Evolutionary conservation across 1,284 basidiomycete species (phyloP).

Genomic region (Megacollybia platyphylla): DNA sequence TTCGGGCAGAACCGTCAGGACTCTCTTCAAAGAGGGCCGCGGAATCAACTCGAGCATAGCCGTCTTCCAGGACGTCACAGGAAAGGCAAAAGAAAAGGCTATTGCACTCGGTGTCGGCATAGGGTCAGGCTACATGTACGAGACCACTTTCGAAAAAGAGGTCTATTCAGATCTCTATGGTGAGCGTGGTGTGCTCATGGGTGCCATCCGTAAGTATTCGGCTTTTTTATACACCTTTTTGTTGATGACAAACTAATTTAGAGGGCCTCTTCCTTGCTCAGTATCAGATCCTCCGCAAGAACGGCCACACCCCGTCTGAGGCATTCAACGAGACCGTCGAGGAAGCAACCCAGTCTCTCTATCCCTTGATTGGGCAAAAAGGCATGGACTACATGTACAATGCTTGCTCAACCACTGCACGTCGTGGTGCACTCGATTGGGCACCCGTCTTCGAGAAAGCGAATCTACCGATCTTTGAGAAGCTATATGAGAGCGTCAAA

Average conservation of each 20-base stretch:
- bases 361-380: conserved; percentile 92
- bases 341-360: conserved; percentile 97
- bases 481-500: conserved; percentile 88
- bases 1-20: conserved; percentile 96
- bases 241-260: conserved; percentile 15
- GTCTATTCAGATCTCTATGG: conserved; percentile 99
- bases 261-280: conserved; percentile 99
- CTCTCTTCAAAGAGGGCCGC: conserved; percentile 98
- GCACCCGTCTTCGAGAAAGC: conserved; percentile 95
- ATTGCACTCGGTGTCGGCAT: conserved; percentile 90
- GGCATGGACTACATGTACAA: conserved; percentile 99
- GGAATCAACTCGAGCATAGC: conserved; percentile 90
- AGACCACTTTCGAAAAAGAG: conserved; percentile 99
- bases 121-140: conserved; percentile 94
- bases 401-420: conserved; percentile 97
- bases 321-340: conserved; percentile 99
- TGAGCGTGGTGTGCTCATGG: conserved; percentile 80
- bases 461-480: conserved; percentile 88
- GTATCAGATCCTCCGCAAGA: conserved; percentile 97
- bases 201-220: conserved; percentile 27
- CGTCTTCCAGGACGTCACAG: conserved; percentile 91
- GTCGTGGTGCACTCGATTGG: conserved; percentile 98
- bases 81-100: conserved; percentile 96
- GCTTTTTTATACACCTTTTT: not conserved
- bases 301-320: conserved; percentile 96